phyloP scores from a whole-genome alignment of 2,329 filamentous ascomycete genomes.

The Nigrospora sphaerica region DNA sequence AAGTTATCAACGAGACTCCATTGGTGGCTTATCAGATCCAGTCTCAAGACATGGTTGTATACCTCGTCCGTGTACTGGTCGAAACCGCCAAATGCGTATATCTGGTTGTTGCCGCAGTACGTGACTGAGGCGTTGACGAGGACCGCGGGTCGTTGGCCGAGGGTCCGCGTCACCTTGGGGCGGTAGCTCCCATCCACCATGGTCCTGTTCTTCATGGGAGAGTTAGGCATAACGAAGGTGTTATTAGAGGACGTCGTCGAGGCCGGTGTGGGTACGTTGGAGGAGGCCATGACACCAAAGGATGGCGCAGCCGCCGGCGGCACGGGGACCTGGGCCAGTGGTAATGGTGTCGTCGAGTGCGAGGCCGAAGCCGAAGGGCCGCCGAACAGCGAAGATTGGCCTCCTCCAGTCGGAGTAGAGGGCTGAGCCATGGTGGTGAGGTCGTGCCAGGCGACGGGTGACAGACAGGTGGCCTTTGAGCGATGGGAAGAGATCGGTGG shows the following conservation, averaged over 20 bases:
- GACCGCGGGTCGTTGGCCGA: constrained; percentile 80
- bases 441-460: too few relatives aligned
- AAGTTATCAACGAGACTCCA: constrained; percentile 98
- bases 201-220: constrained; percentile 60
- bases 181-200: constrained; percentile 65
- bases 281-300: constrained; percentile 16
- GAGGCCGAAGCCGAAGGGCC: constrained; percentile 14
- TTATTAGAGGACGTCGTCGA: constrained; percentile 56
- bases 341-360: constrained; percentile 5
- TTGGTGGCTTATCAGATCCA: constrained; percentile 81
- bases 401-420: constrained; percentile 3
- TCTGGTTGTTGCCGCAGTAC: constrained; percentile 96
- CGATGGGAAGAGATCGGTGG: too few relatives aligned
- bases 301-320: constrained; percentile 13
- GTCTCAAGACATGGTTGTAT: constrained; percentile 90
- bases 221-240: constrained; percentile 88
- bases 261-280: constrained; percentile 34
- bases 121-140: constrained; percentile 97
- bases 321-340: constrained; percentile 8
- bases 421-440: not conserved
- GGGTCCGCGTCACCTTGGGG: constrained; percentile 72
- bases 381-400: constrained; percentile 21
- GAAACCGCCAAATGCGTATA: constrained; percentile 97
- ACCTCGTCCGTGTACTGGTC: constrained; percentile 99
- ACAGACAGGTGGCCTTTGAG: too few relatives aligned